Evolutionary conservation across 495 filamentous ascomycete genomes (phyloP).

Genomic region (Podospora anserina): DNA sequence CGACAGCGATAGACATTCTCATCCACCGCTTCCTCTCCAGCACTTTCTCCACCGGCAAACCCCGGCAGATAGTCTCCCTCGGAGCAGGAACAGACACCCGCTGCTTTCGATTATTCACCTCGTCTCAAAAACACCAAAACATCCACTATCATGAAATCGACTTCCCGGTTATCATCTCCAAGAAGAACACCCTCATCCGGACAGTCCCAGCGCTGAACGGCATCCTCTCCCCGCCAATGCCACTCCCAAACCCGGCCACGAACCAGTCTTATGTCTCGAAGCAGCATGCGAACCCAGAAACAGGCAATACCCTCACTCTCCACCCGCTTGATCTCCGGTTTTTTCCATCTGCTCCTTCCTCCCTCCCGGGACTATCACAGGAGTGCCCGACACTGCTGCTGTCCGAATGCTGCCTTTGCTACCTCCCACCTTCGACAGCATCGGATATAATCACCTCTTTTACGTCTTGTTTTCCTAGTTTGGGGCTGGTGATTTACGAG

Average conservation of each 20-base stretch:
- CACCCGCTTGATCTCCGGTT: constrained; percentile 80
- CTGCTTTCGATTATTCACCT: constrained; percentile 63
- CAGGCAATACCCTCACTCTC: constrained; percentile 58
- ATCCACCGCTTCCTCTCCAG: constrained; percentile 64
- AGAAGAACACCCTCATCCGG: constrained; percentile 29
- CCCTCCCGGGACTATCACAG: constrained; percentile 35
- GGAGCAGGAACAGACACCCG: constrained; percentile 94
- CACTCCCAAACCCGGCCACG: constrained; percentile 19
- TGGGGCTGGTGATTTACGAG: constrained; percentile 81
- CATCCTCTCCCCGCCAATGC: constrained; percentile 30
- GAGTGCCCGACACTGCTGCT: constrained; percentile 75
- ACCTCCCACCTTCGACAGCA: constrained; percentile 64
- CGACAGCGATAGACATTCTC: constrained; percentile 77
- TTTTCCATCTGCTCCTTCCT: constrained; percentile 36
- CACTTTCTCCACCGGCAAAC: constrained; percentile 21
- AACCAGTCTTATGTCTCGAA: constrained; percentile 48
- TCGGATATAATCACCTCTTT: constrained; percentile 65
- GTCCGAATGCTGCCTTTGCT: constrained; percentile 92
- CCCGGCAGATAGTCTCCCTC: constrained; percentile 80
- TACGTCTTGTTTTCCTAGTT: constrained; percentile 49
- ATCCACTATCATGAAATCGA: constrained; percentile 91
- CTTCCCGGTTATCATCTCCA: constrained; percentile 67
- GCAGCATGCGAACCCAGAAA: constrained; percentile 70
- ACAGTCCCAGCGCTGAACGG: constrained; percentile 20
- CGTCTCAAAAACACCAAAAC: constrained; percentile 26